Evolutionary conservation across 345 rosid genomes (phyloP), one percentile per base, ranked within the genome.

Genomic region (Melaleuca quinquenervia): DNA sequence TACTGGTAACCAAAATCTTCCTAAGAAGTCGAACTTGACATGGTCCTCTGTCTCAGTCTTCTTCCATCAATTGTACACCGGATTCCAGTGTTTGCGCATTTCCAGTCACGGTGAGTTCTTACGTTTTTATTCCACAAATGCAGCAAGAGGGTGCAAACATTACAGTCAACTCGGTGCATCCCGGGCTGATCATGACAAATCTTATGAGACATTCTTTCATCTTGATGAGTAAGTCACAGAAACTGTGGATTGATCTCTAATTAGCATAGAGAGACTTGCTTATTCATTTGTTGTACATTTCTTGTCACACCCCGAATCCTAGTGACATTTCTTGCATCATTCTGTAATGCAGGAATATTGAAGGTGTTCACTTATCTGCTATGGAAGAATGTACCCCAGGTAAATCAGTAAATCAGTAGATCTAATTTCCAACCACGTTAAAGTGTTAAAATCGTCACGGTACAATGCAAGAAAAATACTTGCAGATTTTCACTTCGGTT

Each of bases 361-460:
- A 92, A 93, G 90, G 48, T 91, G 41, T 90, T 95, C 87, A 90
- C 94, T 82, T 93, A 86, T 89, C 90, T 89, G 89, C 78, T 94
- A 11, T 97, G 98, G 99, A 97, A 96, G 90, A 94, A 92, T 60
- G 95, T 97, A 22, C 95, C 95, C 62, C 98, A 96, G 98, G 99
- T 97, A 70, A 70, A 36, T 36, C 48, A 11, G 48, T 24, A 24
- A 7, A 36, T 70, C 80, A n/a, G n/a, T n/a, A n/a, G n/a, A n/a
- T n/a, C n/a, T n/a, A n/a, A n/a, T 36, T 70, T 70, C 80, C 22
- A 6, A 70, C 78, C 78, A 14, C 48, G 22, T 32, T 21, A 36
- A 88, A 49, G 56, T 3, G 11, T 15, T 82, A 13, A 26, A 54
- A 26, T 50, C 6, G 52, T 51, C 84, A n/a, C 52, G 24, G 50